Percentiles rank a stretch among this genome's conserved stretches.
phyloP scores from a whole-genome alignment of 345 rosid species.

The Murraya paniculata region DNA sequence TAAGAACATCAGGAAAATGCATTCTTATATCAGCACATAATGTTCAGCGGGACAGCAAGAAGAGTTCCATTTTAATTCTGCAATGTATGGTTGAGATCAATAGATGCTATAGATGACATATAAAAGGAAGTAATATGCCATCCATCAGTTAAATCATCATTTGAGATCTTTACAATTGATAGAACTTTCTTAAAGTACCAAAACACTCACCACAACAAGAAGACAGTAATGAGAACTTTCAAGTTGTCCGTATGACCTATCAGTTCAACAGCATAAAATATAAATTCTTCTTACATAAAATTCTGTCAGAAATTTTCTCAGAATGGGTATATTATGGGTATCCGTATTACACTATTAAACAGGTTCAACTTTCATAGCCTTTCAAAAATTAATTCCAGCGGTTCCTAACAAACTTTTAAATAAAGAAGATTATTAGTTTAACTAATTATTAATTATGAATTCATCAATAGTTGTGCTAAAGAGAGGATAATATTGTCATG shows the following conservation, averaged over 20 bases:
- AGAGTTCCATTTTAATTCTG: background rate
- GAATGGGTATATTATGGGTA: background rate
- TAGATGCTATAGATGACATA: background rate
- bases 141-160: background rate
- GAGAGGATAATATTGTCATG: background rate
- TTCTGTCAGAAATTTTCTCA: background rate
- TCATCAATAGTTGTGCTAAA: background rate
- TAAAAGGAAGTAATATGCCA: background rate
- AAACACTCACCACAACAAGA: background rate
- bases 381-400: background rate
- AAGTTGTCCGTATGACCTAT: background rate
- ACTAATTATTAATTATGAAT: background rate
- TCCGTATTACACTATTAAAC: background rate
- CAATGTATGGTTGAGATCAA: background rate
- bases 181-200: background rate
- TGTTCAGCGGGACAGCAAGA: background rate
- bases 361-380: background rate
- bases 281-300: background rate
- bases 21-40: background rate
- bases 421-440: background rate
- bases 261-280: background rate
- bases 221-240: background rate
- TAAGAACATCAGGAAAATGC: background rate
- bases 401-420: background rate
- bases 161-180: background rate